A percentile compares a stretch with the other conserved stretches of the same genome.
phyloP scores from a whole-genome alignment of 257 asterid species.

The Fraxinus anomala region DNA sequence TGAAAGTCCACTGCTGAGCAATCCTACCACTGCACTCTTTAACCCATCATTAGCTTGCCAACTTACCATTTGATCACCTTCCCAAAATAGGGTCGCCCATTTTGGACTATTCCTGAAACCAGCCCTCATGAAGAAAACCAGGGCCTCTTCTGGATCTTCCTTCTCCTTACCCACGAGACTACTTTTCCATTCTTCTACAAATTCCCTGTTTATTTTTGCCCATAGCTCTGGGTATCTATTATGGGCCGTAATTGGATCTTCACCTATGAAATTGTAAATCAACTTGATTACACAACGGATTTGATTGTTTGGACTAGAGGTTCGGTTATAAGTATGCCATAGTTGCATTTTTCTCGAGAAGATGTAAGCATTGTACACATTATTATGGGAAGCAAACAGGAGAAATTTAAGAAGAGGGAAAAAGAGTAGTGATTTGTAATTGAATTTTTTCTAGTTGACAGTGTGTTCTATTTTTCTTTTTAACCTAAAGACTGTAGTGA shows the following conservation, averaged over 20 bases:
- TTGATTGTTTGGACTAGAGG: background rate
- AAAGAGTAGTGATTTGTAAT: background rate
- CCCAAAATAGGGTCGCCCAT: slow-evolving; percentile 93
- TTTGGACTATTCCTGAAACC: slow-evolving; percentile 81
- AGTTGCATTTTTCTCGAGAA: background rate
- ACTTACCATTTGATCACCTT: slow-evolving; percentile 99
- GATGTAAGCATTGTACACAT: background rate
- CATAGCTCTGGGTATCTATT: slow-evolving; percentile 90
- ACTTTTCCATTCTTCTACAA: slow-evolving; percentile 79
- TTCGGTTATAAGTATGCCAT: background rate
- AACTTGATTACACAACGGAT: background rate
- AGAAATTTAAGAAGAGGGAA: background rate
- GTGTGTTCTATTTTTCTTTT: background rate
- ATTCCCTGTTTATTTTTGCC: slow-evolving; percentile 81
- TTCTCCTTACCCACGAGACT: slow-evolving; percentile 33
- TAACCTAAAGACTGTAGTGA: background rate
- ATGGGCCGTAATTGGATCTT: slow-evolving; percentile 90
- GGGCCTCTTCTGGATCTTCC: slow-evolving; percentile 44
- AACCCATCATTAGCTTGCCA: slow-evolving; percentile 98
- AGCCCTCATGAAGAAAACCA: slow-evolving; percentile 96
- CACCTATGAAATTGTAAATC: slow-evolving; percentile 50
- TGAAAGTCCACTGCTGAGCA: slow-evolving; percentile 82
- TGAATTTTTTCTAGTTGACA: background rate
- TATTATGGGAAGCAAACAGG: background rate
- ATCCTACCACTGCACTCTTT: slow-evolving; percentile 87